Evolutionary conservation across 768 basidiomycete genomes (phyloP), one percentile per base, ranked within the genome.

Genomic region (Piloderma croceum): DNA sequence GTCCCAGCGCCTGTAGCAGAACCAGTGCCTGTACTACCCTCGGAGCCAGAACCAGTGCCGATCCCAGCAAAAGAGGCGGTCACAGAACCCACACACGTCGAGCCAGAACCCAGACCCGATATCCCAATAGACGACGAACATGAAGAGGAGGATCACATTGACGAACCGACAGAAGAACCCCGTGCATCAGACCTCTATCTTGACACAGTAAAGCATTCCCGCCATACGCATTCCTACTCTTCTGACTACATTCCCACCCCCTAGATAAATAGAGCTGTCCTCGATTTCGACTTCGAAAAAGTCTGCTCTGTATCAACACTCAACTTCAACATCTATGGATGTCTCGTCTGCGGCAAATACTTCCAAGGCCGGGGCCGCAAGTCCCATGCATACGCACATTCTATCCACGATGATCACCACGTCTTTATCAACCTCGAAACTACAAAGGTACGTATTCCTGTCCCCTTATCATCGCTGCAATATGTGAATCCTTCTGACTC

Each of bases 251-350:
- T n/a, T n/a, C n/a, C n/a, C n/a, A n/a, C n/a, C n/a, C n/a, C n/a
- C n/a, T n/a, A 97, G 93, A 88, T 98, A 48, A 91, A 96, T 60
- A 77, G 96, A 46, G 78, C 76, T 34, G 72, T 80, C 33, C 78
- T 99, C 42, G 96, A 99, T 63, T 99, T 99, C 65, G 96, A 99
- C 66, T 99, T 99, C 53, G 96, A 99, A 68, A 92, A 94, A 71
- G 78, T 98, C 20, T 99, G 96, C 72, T 97, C 94, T 7, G 90
- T 98, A 38, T 96, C 90, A 24, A 73, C 90, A 40, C 87, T 89
- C 31, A 94, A 98, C 64, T 92, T 96, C 73, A 96, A 99, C 64
- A 87, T 86, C 47, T 99, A 99, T 57, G 91, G 90, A 24, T 99
- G 96, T 59, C 78, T 99, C 39, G 93, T 98, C 12, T 93, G 90